These are phyloP conservation scores for Cadophora gregata DNA, from an alignment of 2,329 filamentous ascomycete species.

Conservation along the genomic window DNA sequence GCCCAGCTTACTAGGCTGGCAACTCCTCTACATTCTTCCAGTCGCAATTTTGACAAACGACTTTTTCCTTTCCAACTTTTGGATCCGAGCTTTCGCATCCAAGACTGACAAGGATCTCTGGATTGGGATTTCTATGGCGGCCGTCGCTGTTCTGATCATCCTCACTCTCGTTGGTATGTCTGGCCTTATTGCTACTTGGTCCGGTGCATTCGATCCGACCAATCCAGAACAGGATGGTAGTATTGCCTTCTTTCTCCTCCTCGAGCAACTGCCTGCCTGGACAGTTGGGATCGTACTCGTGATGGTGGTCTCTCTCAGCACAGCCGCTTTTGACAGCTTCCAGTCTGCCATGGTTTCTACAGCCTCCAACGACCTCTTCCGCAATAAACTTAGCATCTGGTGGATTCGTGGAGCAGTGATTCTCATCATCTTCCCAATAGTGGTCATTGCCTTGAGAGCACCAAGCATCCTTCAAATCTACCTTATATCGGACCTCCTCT, in stretches of 20 bases:
- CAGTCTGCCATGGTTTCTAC: slow-evolving; percentile 88
- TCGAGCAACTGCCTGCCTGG: slow-evolving; percentile 76
- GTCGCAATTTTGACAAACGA: slow-evolving; percentile 83
- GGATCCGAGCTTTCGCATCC: slow-evolving; percentile 83
- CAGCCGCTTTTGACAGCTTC: slow-evolving; percentile 79
- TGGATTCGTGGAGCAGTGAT: slow-evolving; percentile 73
- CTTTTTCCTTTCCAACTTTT: slow-evolving; percentile 85
- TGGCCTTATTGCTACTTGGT: slow-evolving; percentile 80
- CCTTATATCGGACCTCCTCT: slow-evolving; percentile 81
- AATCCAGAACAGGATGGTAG: slow-evolving; percentile 66
- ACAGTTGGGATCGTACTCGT: slow-evolving; percentile 83
- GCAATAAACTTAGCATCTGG: slow-evolving; percentile 80
- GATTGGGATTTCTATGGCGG: slow-evolving; percentile 74
- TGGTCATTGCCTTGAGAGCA: slow-evolving; percentile 75
- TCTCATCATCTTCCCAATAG: slow-evolving; percentile 73
- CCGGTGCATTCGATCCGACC: slow-evolving; percentile 69
- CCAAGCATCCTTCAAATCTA: slow-evolving; percentile 82
- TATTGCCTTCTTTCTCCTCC: slow-evolving; percentile 76
- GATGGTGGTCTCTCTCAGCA: slow-evolving; percentile 79
- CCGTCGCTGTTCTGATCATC: slow-evolving; percentile 68
- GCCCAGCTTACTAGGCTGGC: slow-evolving; percentile 77
- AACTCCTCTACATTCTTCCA: slow-evolving; percentile 83
- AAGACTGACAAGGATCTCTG: slow-evolving; percentile 79
- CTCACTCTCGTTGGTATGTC: slow-evolving; percentile 75
- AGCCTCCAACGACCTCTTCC: slow-evolving; percentile 83